Percentiles rank a stretch among this genome's conserved stretches.
Evolutionary conservation across 106 monocot species (phyloP).

Genomic region (Allium fistulosum): DNA sequence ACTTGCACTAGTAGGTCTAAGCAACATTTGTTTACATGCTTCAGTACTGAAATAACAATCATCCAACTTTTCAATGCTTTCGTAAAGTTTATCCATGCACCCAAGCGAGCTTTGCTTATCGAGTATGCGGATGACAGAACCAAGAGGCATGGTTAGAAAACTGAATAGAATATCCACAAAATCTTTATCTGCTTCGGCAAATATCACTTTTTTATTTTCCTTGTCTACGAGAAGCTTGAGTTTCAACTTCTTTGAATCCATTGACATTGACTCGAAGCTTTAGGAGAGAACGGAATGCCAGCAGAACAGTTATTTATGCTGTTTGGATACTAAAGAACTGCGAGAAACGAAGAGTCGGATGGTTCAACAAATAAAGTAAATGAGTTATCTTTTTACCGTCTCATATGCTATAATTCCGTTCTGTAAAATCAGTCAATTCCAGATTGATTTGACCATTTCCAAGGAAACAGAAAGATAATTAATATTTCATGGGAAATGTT

Average conservation of each 20-base stretch:
- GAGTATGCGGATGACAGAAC: constrained; percentile 2
- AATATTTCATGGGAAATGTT: no score
- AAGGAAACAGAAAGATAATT: no score
- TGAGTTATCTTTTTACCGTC: no score
- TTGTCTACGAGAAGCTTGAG: constrained; percentile 8
- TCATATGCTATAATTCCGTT: no score
- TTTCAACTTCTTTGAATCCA: neutral
- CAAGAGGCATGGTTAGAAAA: constrained; percentile 11
- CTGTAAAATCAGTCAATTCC: no score
- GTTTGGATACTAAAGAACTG: no score
- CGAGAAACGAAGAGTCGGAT: no score
- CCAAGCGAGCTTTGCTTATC: neutral
- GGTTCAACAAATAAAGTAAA: no score
- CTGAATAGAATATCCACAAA: constrained; percentile 20
- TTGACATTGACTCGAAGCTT: neutral
- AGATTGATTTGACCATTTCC: no score
- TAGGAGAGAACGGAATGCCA: neutral
- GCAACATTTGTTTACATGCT: constrained; percentile 7
- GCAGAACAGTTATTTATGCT: no score
- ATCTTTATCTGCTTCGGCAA: constrained; percentile 9
- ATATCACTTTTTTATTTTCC: constrained; percentile 9
- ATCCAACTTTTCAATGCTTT: constrained; percentile 7
- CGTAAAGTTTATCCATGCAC: constrained; percentile 6
- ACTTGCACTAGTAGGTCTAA: neutral
- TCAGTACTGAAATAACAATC: neutral